Base-by-base conservation (phyloP, 2,329 filamentous ascomycete species). In the Sclerotiophoma versabilis region DNA sequence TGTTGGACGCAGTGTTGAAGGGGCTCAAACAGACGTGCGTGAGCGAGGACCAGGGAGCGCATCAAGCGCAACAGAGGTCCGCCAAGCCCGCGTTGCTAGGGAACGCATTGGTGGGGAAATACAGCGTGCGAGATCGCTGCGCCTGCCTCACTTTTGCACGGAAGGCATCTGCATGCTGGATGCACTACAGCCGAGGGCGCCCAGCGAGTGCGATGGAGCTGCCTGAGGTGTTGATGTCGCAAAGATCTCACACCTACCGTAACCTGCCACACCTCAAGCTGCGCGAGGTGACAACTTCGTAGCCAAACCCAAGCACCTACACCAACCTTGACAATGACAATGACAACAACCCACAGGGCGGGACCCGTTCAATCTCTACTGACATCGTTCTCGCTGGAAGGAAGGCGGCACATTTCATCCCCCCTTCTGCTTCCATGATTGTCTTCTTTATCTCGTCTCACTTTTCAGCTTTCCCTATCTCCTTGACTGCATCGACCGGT, bases 41-140 rank as follows among this genome's bases (percentile, higher is more conserved):
- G 48, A 51, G 48, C 48, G 48, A 51, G 48, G 59, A 51, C 56
- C 67, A 60, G 54, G 43, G 22, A 46, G 60, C 65, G 65, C 59
- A 58, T 64, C 64, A 60, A 65, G 68, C 66, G 68, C 61, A 47
- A 48, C 54, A 54, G 50, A 56, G 63, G 54, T 34, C 50, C 54
- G 65, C 63, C 57, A 60, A 66, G 58, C 29, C 12, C n/a, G 33
- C 41, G 53, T 49, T 54, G 50, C 48, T 50, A 56, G 53, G 53
- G 47, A 51, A 54, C 51, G 34, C 42, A 14, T 14, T 49, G 41
- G 51, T 39, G 41, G 50, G 37, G 49, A 37, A 30, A 14, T 48
- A 34, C 43, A 20, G 44, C 49, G 42, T 52, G 41, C 29, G 15
- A 22, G 20, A 23, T 47, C 44, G 45, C 45, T 49, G 45, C 50